Evolutionary conservation across 2,329 filamentous ascomycete species (phyloP).

Genomic region (Raffaelea ambrosiae): DNA sequence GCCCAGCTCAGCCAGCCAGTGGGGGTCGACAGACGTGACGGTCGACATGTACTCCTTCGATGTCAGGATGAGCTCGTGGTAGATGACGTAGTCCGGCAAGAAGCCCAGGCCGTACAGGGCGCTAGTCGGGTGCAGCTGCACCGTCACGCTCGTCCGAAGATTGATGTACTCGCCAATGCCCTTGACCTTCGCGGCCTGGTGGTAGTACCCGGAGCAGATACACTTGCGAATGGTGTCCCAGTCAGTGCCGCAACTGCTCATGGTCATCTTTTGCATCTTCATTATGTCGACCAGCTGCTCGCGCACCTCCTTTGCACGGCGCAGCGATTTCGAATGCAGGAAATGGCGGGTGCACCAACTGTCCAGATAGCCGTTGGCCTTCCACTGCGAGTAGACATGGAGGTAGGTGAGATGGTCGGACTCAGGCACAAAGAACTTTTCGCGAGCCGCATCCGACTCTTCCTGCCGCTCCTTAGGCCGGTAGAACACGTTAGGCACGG

Average conservation of each 20-base stretch:
- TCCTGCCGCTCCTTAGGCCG: constrained; percentile 93
- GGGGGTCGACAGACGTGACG: constrained; percentile 90
- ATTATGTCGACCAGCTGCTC: constrained; percentile 93
- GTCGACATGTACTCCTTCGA: constrained; percentile 98
- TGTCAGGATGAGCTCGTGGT: constrained; percentile 95
- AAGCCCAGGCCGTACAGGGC: constrained; percentile 89
- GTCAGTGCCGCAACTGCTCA: constrained; percentile 86
- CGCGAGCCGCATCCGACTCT: constrained; percentile 87
- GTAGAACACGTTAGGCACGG: constrained; percentile 94
- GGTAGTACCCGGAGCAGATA: constrained; percentile 96
- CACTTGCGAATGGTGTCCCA: constrained; percentile 95
- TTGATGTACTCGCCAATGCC: constrained; percentile 98
- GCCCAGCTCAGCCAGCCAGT: constrained; percentile 93
- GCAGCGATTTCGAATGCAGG: constrained; percentile 86
- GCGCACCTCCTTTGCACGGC: constrained; percentile 85
- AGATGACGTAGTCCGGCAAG: constrained; percentile 92
- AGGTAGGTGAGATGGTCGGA: constrained; percentile 94
- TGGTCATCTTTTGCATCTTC: constrained; percentile 81
- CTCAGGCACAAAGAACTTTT: constrained; percentile 98
- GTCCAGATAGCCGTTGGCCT: constrained; percentile 79
- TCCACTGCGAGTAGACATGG: constrained; percentile 95
- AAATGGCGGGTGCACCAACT: constrained; percentile 92
- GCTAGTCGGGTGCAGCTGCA: constrained; percentile 89
- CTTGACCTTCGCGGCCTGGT: constrained; percentile 92
- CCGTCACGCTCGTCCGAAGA: constrained; percentile 83